Percentiles rank a stretch among this genome's conserved stretches.
Conservation (phyloP, 345 rosid genomes). For the Ceriops decandra region DNA sequence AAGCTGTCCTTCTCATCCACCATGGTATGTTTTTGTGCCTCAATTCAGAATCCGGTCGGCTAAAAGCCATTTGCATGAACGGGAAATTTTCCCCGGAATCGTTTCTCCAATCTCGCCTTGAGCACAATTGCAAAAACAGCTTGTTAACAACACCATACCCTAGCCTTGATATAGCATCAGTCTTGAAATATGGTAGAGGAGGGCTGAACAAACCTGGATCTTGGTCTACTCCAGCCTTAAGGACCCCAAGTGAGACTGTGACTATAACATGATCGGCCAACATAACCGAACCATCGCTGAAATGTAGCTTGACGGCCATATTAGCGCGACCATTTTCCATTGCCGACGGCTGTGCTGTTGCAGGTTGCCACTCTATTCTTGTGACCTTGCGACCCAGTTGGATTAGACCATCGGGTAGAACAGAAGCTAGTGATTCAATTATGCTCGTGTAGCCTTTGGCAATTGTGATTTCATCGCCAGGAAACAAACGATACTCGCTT, state of each 20-base stretch:
- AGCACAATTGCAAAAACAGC: slow-evolving; percentile 58
- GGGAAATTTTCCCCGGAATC: slow-evolving; percentile 41
- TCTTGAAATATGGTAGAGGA: slow-evolving; percentile 69
- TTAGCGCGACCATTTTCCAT: slow-evolving; percentile 30
- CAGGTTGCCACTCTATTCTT: slow-evolving; percentile 67
- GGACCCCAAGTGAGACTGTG: slow-evolving; percentile 86
- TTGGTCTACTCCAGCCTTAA: slow-evolving; percentile 61
- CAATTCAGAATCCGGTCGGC: slow-evolving; percentile 45
- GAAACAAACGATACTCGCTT: slow-evolving; percentile 85
- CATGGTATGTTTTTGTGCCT: slow-evolving; percentile 63
- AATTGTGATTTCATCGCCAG: slow-evolving; percentile 94
- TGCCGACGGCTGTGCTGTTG: slow-evolving; percentile 15
- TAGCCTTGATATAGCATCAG: slow-evolving; percentile 68
- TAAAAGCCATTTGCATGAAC: slow-evolving; percentile 67
- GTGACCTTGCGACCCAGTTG: slow-evolving; percentile 60
- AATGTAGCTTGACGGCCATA: slow-evolving; percentile 72
- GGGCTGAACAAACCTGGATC: slow-evolving; percentile 69
- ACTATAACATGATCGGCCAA: slow-evolving; percentile 85
- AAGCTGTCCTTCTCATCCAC: slow-evolving; percentile 96
- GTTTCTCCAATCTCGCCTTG: slow-evolving; percentile 24
- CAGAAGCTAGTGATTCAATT: slow-evolving; percentile 64
- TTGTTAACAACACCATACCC: slow-evolving; percentile 97
- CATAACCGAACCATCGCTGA: slow-evolving; percentile 69
- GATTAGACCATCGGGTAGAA: slow-evolving; percentile 63
- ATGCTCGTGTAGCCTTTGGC: slow-evolving; percentile 80